A percentile compares a stretch with the other conserved stretches of the same genome.
These are phyloP conservation scores for Ophiostoma tasmaniense DNA, from an alignment of 2,329 filamentous ascomycete genomes.

Conservation along the genomic window DNA sequence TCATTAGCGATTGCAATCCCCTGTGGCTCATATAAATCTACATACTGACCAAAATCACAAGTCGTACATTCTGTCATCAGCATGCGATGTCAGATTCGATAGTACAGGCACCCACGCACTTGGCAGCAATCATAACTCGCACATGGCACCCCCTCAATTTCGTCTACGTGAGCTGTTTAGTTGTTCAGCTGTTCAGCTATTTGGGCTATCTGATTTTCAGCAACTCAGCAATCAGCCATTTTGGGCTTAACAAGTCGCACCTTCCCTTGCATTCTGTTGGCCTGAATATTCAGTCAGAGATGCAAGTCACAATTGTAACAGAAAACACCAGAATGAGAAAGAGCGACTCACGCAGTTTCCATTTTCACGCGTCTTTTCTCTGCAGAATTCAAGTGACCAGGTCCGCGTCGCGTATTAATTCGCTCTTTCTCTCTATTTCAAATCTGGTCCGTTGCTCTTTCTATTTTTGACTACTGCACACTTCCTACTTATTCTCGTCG, in stretches of 20 bases:
- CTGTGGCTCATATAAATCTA: no score
- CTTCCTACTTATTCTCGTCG: neutral
- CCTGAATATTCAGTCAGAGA: neutral
- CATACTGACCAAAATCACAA: no score
- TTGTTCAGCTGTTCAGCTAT: no score
- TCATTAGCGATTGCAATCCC: no score
- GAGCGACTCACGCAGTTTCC: neutral
- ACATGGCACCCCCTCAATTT: neutral
- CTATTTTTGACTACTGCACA: neutral
- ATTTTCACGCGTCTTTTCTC: neutral
- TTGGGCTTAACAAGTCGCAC: neutral
- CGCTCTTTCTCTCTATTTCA: neutral
- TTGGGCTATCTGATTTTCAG: no score
- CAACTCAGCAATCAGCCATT: neutral
- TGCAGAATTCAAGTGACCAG: neutral
- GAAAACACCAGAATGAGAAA: neutral
- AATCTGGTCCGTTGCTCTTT: neutral
- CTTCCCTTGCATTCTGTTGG: neutral
- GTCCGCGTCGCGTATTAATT: neutral
- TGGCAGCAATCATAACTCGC: neutral
- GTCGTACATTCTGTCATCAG: no score
- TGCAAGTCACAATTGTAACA: no score
- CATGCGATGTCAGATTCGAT: neutral
- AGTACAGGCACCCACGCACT: neutral
- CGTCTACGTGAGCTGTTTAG: neutral